phyloP scores from a whole-genome alignment of 495 filamentous ascomycete genomes.

The Xylaria cubensis region DNA sequence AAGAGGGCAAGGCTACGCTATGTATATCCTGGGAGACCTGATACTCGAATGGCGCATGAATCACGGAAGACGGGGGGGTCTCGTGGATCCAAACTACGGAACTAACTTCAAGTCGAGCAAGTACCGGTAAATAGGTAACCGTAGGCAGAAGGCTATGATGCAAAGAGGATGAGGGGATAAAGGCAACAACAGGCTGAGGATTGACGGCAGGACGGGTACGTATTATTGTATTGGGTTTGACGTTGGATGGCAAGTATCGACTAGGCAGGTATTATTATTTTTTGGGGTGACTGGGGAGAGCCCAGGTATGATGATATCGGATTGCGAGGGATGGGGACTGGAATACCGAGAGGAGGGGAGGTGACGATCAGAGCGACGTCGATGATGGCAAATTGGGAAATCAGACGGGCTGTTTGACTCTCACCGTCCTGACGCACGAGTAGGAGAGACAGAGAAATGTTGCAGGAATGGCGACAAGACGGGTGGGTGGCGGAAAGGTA shows the following conservation, averaged over 20 bases:
- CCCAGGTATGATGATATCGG: not conserved
- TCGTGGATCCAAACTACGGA: constrained; percentile 33
- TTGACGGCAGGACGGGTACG: constrained; percentile 5
- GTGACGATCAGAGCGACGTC: constrained; percentile 31
- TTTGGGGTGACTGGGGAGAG: constrained; percentile 10
- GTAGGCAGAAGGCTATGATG: constrained; percentile 8
- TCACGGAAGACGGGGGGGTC: constrained; percentile 28
- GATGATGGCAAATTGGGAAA: constrained; percentile 36
- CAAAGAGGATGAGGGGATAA: constrained; percentile 30
- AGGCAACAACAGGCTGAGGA: constrained; percentile 10
- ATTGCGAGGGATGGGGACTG: constrained; percentile 24
- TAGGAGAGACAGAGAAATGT: constrained; percentile 12
- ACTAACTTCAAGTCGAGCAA: constrained; percentile 20
- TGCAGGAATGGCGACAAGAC: constrained; percentile 23
- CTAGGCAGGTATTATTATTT: not conserved
- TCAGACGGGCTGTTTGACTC: constrained; percentile 6
- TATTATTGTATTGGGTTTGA: constrained; percentile 16
- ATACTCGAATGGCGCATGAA: constrained; percentile 39
- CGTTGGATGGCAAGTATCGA: constrained; percentile 14
- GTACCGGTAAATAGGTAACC: not conserved
- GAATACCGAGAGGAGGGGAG: constrained; percentile 27
- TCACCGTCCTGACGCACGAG: constrained; percentile 11
- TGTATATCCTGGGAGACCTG: constrained; percentile 31
- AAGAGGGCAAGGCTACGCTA: constrained; percentile 34
- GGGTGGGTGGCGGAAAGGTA: constrained; percentile 8